Conservation (phyloP, 352 stramenopile genomes). For the Phytopythium vexans region DNA sequence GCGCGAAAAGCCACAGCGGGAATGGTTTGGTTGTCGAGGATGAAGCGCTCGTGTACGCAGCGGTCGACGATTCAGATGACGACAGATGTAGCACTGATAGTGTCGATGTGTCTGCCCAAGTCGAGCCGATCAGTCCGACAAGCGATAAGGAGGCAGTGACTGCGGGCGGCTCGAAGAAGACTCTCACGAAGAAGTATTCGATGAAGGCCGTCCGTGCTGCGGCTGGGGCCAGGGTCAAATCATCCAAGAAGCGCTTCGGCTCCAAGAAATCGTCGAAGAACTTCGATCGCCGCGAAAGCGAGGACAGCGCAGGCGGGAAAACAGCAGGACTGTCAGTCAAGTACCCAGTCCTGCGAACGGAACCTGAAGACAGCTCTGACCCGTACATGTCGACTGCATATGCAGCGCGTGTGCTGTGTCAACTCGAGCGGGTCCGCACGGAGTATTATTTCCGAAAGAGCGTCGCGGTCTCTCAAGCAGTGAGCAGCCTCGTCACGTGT, state of each 20-base stretch:
- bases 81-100: constrained; percentile 22
- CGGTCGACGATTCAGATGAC: constrained; percentile 15
- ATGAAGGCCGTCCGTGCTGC: constrained; percentile 58
- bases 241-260: constrained; percentile 37
- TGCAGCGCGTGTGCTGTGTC: constrained; percentile 57
- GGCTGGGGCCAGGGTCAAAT: constrained; percentile 49
- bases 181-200: constrained; percentile 48
- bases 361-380: constrained; percentile 55
- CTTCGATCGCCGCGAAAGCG: constrained; percentile 35
- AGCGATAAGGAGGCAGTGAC: constrained; percentile 11
- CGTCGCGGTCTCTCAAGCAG: constrained; percentile 78
- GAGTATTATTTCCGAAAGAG: constrained; percentile 86
- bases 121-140: constrained; percentile 10
- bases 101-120: constrained; percentile 11
- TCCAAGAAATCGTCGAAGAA: constrained; percentile 41
- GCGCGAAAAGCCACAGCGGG: neutral
- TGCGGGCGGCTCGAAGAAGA: constrained; percentile 14
- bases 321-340: constrained; percentile 28
- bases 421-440: constrained; percentile 66
- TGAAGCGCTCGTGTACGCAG: constrained; percentile 1
- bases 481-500: constrained; percentile 77
- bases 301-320: constrained; percentile 23
- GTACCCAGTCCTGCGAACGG: constrained; percentile 65
- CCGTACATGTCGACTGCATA: constrained; percentile 51
- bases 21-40: constrained; percentile 1